Conservation (phyloP, 441 rosid species). For the Daphne laureola region DNA sequence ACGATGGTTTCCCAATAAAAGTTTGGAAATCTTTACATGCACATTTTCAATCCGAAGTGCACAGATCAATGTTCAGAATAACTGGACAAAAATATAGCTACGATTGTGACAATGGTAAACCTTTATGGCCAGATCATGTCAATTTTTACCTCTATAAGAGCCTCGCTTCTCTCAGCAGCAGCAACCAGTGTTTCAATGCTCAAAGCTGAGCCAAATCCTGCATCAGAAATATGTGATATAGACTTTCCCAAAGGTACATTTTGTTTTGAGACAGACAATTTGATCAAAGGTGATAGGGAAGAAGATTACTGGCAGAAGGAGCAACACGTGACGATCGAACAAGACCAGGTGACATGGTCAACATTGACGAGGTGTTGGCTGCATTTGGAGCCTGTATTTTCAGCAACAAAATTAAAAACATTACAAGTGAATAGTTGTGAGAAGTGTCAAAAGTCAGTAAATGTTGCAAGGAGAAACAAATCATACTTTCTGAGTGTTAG, state of each 20-base stretch:
- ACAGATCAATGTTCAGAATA: conserved; percentile 5
- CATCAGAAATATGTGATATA: conserved; percentile 6
- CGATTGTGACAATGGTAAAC: too few relatives aligned
- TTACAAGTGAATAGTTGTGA: neutral
- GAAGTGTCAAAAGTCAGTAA: conserved; percentile 1
- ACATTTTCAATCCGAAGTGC: neutral
- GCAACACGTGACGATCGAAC: conserved; percentile 62
- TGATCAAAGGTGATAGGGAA: neutral
- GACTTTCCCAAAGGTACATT: too few relatives aligned
- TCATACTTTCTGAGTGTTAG: conserved; percentile 57
- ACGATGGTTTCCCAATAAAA: neutral
- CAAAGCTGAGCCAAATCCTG: conserved; percentile 98
- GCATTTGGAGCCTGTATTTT: conserved; percentile 34
- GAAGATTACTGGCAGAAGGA: conserved; percentile 70
- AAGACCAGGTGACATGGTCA: conserved; percentile 57
- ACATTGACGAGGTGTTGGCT: conserved; percentile 29
- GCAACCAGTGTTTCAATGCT: conserved; percentile 96
- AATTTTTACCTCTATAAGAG: conserved; percentile 68
- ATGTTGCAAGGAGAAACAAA: neutral
- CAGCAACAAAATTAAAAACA: conserved; percentile 2
- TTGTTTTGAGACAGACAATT: neutral
- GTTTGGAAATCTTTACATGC: neutral
- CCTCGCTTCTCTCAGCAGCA: conserved; percentile 96
- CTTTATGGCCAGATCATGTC: too few relatives aligned
- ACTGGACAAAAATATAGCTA: neutral